Evolutionary conservation across 768 basidiomycete species (phyloP).

Genomic region (Candolleomyces aberdarensis): DNA sequence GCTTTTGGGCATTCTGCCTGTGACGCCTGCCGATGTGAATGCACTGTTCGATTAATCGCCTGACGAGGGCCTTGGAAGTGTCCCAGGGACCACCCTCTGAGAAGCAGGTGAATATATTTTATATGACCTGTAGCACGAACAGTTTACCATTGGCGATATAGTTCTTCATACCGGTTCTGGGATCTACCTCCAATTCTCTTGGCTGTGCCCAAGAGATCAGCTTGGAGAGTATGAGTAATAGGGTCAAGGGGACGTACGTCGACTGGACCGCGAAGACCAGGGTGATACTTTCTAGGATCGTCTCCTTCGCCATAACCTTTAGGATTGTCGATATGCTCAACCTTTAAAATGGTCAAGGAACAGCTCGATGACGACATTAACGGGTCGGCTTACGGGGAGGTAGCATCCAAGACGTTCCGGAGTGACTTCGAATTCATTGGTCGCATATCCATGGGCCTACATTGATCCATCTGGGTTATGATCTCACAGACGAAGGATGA

Average conservation of each 20-base stretch:
- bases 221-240: neutral
- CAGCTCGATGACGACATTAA: neutral
- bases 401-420: slow-evolving; percentile 78
- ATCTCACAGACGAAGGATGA: neutral
- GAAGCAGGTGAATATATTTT: neutral
- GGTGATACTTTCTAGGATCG: slow-evolving; percentile 78
- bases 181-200: slow-evolving; percentile 82
- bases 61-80: slow-evolving; percentile 76
- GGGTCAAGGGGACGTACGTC: slow-evolving; percentile 43
- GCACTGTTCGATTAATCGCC: slow-evolving; percentile 71
- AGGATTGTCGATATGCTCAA: slow-evolving; percentile 91
- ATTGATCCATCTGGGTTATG: neutral
- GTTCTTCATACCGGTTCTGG: slow-evolving; percentile 89
- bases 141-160: slow-evolving; percentile 77
- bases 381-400: slow-evolving; percentile 56
- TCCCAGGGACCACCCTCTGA: slow-evolving; percentile 79
- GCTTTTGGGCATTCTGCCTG: slow-evolving; percentile 52
- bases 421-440: slow-evolving; percentile 84
- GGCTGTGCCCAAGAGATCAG: slow-evolving; percentile 39
- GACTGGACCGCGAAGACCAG: slow-evolving; percentile 76
- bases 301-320: slow-evolving; percentile 85
- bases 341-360: slow-evolving; percentile 31
- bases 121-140: neutral
- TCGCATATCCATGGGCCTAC: slow-evolving; percentile 81
- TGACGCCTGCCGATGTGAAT: slow-evolving; percentile 74